Conservation (phyloP, 2,329 filamentous ascomycete genomes). For the Aspergillus fischeri region DNA sequence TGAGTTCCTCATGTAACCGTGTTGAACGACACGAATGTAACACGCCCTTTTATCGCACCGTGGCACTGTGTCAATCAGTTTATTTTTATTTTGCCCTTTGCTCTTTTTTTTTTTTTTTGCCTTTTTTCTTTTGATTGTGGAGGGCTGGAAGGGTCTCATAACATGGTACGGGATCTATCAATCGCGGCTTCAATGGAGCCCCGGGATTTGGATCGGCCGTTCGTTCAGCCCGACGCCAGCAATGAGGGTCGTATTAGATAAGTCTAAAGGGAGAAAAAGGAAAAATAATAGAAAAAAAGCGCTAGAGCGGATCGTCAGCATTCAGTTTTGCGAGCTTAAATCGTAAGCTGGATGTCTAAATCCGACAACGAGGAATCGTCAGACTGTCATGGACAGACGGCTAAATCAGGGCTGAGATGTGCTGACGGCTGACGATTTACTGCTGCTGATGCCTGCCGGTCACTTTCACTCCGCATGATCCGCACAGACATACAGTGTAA, state of each 20-base stretch:
- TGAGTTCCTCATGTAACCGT: neutral
- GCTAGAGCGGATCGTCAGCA: slow-evolving; percentile 11
- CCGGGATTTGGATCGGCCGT: neutral
- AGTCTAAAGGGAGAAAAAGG: neutral
- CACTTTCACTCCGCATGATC: neutral
- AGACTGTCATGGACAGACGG: neutral
- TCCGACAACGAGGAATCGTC: neutral
- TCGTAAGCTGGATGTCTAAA: neutral
- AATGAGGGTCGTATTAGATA: neutral
- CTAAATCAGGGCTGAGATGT: neutral
- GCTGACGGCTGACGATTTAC: neutral
- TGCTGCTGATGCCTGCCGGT: neutral
- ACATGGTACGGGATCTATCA: neutral
- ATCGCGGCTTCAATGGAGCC: neutral
- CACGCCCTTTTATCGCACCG: neutral
- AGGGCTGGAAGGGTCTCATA: neutral
- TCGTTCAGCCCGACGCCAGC: slow-evolving; percentile 1
- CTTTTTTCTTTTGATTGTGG: neutral
- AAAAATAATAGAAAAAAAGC: neutral
- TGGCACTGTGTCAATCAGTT: neutral
- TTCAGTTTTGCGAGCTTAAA: slow-evolving; percentile 7
- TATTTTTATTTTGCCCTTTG: neutral
- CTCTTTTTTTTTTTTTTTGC: no score
- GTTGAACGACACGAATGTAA: neutral
- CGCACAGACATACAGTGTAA: neutral